Evolutionary conservation across 2,329 filamentous ascomycete species (phyloP).

Genomic region (Penicillium freii): DNA sequence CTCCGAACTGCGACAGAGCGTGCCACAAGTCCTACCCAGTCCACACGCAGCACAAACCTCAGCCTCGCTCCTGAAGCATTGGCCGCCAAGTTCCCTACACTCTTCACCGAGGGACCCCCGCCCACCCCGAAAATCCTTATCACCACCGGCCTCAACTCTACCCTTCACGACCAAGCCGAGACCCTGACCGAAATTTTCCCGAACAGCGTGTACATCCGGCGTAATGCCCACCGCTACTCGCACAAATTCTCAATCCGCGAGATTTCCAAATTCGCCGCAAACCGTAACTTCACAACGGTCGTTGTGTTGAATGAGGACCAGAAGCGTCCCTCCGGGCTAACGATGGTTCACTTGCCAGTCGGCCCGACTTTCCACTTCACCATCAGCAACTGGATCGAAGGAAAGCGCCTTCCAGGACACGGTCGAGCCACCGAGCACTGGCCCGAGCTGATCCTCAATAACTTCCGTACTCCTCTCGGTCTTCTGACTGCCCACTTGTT

Average conservation of each 20-base stretch:
- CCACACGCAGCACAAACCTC: constrained; percentile 58
- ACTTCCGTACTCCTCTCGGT: constrained; percentile 91
- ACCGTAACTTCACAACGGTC: constrained; percentile 78
- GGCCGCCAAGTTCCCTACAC: constrained; percentile 58
- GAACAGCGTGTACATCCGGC: constrained; percentile 74
- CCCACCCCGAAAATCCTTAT: constrained; percentile 79
- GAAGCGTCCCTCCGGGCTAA: constrained; percentile 78
- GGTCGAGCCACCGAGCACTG: constrained; percentile 87
- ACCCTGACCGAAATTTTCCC: constrained; percentile 81
- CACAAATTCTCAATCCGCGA: constrained; percentile 92
- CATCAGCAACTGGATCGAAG: constrained; percentile 86
- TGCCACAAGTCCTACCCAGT: constrained; percentile 55
- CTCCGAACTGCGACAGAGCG: constrained; percentile 46
- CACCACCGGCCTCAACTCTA: constrained; percentile 86
- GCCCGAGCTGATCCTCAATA: constrained; percentile 86
- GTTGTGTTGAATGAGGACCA: constrained; percentile 84
- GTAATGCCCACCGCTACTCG: constrained; percentile 76
- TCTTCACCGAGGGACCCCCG: constrained; percentile 55
- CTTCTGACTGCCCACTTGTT: constrained; percentile 84
- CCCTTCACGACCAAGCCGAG: constrained; percentile 77
- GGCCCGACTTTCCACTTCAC: constrained; percentile 93
- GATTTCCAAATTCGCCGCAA: constrained; percentile 79
- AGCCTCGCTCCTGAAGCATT: constrained; percentile 61
- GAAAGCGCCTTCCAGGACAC: constrained; percentile 83
- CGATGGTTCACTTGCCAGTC: constrained; percentile 76